Evolutionary conservation across 441 rosid species (phyloP), one percentile per base, ranked within the genome.

Genomic region (Croton setiger): DNA sequence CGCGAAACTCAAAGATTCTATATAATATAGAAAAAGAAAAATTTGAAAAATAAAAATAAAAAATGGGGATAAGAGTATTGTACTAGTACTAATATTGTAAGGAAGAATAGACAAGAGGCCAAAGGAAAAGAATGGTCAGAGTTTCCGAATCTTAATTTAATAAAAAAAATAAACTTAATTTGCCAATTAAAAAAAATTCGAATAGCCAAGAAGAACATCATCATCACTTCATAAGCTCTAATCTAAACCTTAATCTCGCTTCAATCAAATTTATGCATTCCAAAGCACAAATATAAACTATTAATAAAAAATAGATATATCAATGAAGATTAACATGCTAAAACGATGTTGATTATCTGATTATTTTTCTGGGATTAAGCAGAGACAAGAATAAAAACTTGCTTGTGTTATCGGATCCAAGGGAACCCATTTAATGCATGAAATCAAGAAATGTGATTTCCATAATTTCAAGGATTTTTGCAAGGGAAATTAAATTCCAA

Each of bases 391-490:
- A 21, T 11, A 59, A 45, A 14, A n/a, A 58, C 41, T 83, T 88
- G 70, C 69, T 79, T 37, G 77, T 60, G 63, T 84, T 5, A 54
- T 79, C 78, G 48, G 92, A 82, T 80, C 87, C 87, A 13, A 84
- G 79, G 67, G 84, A 62, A 56, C 84, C 88, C 89, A 89, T 86
- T 35, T 63, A 51, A 35, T 48, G 17, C 47, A 48, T 48, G n/a
- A 48, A 60, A 23, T 7, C n/a, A 61, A 39, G 13, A 43, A 7
- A 53, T 9, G 49, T 13, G 10, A 27, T 5, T 39, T 9, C 10
- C 9, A 39, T 0, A 1, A 4, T 5, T 39, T 39, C 8, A 4
- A 39, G 43, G 41, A 36, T 15, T 8, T 1, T 59, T 41, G 7
- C 10, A 21, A 45, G n/a, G 12, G 54, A 31, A 67, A 55, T 56